Percentiles rank a stretch among this genome's conserved stretches.
These are phyloP conservation scores for Boletus coccyginus DNA, from an alignment of 768 basidiomycete species.

Conservation along the genomic window DNA sequence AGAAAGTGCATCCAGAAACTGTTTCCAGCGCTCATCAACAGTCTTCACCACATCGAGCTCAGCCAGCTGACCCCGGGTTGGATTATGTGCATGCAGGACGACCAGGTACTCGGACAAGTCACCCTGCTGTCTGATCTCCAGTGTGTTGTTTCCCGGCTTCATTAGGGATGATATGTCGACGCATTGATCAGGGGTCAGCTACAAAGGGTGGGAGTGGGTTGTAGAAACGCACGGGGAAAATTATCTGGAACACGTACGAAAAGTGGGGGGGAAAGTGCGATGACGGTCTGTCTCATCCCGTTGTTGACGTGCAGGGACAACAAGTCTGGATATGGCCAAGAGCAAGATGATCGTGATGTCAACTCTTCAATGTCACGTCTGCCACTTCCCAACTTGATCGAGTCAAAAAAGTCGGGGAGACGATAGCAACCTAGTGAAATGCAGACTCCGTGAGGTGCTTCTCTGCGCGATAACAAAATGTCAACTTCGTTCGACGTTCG, in stretches of 20 bases:
- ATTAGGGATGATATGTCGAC: conserved; percentile 52
- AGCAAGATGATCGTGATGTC: conserved; percentile 30
- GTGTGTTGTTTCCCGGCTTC: conserved; percentile 37
- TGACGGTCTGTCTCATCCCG: conserved; percentile 2
- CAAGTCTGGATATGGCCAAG: conserved; percentile 41
- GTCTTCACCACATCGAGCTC: conserved; percentile 13
- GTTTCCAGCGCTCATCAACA: conserved; percentile 22
- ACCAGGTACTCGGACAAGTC: conserved; percentile 47
- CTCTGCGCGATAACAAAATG: conserved; percentile 19
- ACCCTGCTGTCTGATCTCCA: conserved; percentile 42
- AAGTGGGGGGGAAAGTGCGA: conserved; percentile 31
- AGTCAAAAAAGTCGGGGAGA: conserved; percentile 23
- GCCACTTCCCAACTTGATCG: conserved; percentile 10
- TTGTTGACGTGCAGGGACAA: conserved; percentile 15
- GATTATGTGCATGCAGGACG: conserved; percentile 48
- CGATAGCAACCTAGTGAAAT: conserved; percentile 47
- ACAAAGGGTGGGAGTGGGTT: neutral
- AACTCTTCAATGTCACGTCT: conserved; percentile 17
- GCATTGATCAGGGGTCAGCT: conserved; percentile 48
- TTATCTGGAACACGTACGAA: conserved; percentile 31
- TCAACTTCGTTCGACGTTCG: neutral
- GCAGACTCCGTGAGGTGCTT: conserved; percentile 38
- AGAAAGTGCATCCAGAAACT: conserved; percentile 15
- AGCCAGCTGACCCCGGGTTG: conserved; percentile 44
- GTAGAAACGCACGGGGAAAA: neutral